Evolutionary conservation across 371 early-diverging fungal species (phyloP).

Genomic region (Amoeboaphelidium occidentale): DNA sequence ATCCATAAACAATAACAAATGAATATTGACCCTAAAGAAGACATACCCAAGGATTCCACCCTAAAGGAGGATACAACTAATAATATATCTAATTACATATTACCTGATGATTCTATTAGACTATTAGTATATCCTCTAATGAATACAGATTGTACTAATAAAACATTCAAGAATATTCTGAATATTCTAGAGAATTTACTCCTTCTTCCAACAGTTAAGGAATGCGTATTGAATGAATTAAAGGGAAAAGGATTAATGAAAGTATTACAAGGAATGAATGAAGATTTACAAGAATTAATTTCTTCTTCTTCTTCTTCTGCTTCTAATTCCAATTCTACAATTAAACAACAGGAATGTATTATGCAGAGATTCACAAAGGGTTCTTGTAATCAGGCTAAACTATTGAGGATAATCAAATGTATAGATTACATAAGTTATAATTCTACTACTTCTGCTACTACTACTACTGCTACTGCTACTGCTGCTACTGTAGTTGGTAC

Average conservation of each 20-base stretch:
- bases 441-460: conserved; percentile 9
- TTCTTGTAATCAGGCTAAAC: conserved; percentile 55
- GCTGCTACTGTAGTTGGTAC: not conserved
- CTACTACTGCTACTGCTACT: not conserved
- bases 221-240: not conserved
- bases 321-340: too few relatives aligned
- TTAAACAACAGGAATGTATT: too few relatives aligned
- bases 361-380: conserved; percentile 43
- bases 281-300: too few relatives aligned
- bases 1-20: too few relatives aligned
- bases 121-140: conserved; percentile 66
- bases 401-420: conserved; percentile 77
- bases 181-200: conserved; percentile 26
- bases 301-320: too few relatives aligned
- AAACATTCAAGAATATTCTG: conserved; percentile 76
- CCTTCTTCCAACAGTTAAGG: not conserved
- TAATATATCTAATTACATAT: too few relatives aligned
- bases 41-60: too few relatives aligned
- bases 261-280: too few relatives aligned
- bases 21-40: too few relatives aligned
- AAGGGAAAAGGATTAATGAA: too few relatives aligned
- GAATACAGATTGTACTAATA: conserved; percentile 68
- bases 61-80: too few relatives aligned
- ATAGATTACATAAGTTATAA: conserved; percentile 53
- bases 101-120: conserved; percentile 24